These are phyloP conservation scores for Verticillium longisporum DNA, from an alignment of 2,329 filamentous ascomycete genomes.

Conservation along the genomic window DNA sequence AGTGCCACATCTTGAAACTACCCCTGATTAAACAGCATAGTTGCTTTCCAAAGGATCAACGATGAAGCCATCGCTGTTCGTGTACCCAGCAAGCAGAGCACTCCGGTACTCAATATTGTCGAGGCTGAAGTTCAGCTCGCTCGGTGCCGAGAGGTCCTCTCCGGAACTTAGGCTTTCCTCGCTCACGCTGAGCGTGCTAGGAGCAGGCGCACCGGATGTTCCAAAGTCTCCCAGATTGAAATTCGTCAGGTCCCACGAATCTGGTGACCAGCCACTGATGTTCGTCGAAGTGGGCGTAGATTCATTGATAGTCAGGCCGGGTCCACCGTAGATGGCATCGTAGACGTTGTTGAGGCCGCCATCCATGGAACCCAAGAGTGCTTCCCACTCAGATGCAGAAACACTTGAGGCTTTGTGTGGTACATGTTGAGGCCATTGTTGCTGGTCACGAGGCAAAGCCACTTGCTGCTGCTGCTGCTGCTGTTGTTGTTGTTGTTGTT, in stretches of 20 bases:
- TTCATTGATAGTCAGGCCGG: conserved; percentile 37
- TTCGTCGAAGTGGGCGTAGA: conserved; percentile 33
- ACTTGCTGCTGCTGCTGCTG: conserved; percentile 13
- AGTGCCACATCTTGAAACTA: background rate
- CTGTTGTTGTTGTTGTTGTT: no score
- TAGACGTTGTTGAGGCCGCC: conserved; percentile 78
- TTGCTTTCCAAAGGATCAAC: conserved; percentile 37
- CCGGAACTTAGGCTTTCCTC: conserved; percentile 52
- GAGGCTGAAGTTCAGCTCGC: conserved; percentile 18
- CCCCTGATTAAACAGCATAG: conserved; percentile 22
- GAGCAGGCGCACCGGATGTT: conserved; percentile 33
- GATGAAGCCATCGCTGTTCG: conserved; percentile 15
- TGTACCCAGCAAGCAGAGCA: conserved; percentile 16
- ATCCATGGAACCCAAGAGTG: conserved; percentile 72
- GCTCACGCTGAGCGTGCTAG: conserved; percentile 49
- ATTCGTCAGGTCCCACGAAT: conserved; percentile 47
- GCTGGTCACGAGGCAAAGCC: conserved; percentile 17
- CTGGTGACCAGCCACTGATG: conserved; percentile 45
- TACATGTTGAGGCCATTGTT: conserved; percentile 26
- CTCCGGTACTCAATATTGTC: conserved; percentile 28
- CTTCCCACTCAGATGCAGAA: conserved; percentile 72
- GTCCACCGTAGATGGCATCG: conserved; percentile 69
- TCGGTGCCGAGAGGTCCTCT: conserved; percentile 37
- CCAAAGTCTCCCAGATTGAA: conserved; percentile 45
- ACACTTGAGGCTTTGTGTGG: conserved; percentile 36